These are phyloP conservation scores for Podila epigama DNA, from an alignment of 192 early-diverging fungal genomes.

Conservation along the genomic window DNA sequence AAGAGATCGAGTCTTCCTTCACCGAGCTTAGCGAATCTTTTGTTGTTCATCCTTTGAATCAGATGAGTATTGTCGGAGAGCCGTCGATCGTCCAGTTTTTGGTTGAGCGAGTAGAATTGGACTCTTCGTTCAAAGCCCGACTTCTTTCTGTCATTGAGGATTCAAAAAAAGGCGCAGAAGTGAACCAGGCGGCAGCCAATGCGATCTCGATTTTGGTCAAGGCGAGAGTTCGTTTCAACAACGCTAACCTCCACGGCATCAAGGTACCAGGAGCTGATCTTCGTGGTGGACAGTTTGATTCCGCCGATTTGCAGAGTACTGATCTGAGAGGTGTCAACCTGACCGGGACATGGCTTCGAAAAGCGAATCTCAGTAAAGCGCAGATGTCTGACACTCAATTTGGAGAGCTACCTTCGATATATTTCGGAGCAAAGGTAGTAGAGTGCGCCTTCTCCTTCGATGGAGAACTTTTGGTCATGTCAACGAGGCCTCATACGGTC, in stretches of 20 bases:
- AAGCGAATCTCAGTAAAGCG: background rate
- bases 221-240: background rate
- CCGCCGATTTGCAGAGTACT: background rate
- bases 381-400: background rate
- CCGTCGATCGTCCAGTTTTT: conserved; percentile 5
- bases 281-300: background rate
- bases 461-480: background rate
- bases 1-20: background rate
- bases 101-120: background rate
- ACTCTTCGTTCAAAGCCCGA: background rate
- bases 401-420: background rate
- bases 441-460: background rate
- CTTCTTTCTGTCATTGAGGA: background rate
- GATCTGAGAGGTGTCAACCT: conserved; percentile 3
- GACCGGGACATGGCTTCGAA: background rate
- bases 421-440: background rate
- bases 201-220: conserved; percentile 5
- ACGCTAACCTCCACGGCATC: background rate
- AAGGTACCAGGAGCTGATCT: conserved; percentile 1
- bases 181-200: background rate
- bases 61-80: background rate
- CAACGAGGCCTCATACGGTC: background rate
- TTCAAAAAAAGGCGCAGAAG: background rate
- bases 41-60: background rate
- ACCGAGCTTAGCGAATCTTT: background rate